Base-by-base conservation (phyloP, 805 yeast species). In the Barnettozyma vustinii region DNA sequence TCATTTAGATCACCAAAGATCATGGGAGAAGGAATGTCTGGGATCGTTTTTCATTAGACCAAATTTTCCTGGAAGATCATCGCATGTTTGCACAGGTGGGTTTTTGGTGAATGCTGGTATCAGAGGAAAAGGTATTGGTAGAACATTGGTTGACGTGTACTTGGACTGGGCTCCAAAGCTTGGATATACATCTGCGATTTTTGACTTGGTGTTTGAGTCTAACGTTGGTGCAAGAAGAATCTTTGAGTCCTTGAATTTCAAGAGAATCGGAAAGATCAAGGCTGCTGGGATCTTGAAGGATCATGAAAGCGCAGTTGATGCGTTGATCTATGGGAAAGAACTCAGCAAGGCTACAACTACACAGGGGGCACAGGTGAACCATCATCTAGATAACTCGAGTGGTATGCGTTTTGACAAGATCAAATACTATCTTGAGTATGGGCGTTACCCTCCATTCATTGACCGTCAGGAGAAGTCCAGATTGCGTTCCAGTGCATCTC, bases 51-150 rank as follows among this genome's bases (percentile, higher is more conserved):
- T 77, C 62, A 75, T 92, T 52, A 85, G 85, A 55, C 94, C 97
- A 2, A 86, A 88, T 59, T 92, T 84, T 62, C 96, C 97, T 0
- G 98, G 98, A 2, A 72, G 98, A 41, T 84, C 94, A 18, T 81
- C 96, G 0, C 97, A 92, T 62, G 84, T 94, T n/a, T 90, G 96
- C 58, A 87, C 96, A 0, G 96, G 88, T 1, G 84, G 84, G 19
- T 86, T 92, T 57, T 69, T 92, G 33, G 98, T 92, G 2, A 90
- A 92, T 65, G 94, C 96, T 4, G 96, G 96, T 55, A 88, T 88
- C 56, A 72, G 99, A 58, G 90, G 92, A 23, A 87, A 86, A 63
- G 96, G 97, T 5, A 87, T 94, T 25, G 99, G 98, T 5, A 73
- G 84, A 48, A 85, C 94, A 0, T 65, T 94, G 52, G 83, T 87